Base-by-base conservation (phyloP, 352 stramenopile genomes). In the Phytophthora sp. region DNA sequence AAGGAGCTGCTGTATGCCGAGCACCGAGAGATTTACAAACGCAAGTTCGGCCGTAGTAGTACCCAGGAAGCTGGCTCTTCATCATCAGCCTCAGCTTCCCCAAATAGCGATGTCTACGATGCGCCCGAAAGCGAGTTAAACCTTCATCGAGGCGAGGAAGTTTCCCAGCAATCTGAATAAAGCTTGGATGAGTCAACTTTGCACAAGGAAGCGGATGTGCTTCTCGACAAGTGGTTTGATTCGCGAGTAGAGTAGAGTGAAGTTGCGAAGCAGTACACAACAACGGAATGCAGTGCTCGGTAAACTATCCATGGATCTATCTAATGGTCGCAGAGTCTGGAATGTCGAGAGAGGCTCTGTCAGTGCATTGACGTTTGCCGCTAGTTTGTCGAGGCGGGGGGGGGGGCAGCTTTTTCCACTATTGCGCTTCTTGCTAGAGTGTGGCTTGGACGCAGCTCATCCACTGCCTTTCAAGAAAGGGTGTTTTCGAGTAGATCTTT, bases 401-500 rank as follows among this genome's bases (percentile, higher is more conserved):
- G 38, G 5, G 20, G 39, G 1, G 6, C 37, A 59, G 27, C 20
- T 10, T 50, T 34, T 13, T 24, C 51, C 5, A 46, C 37, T 5
- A 34, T 59, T 20, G 24, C 38, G 11, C 45, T 39, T 26, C 51
- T 50, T 23, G 51, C 35, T 5, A 24, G 35, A 1, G 24, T 56
- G 11, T 53, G 45, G 45, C 3, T 34, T 26, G 15, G 42, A 17
- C 17, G 13, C 17, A 13, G 10, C 6, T 45, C 13, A 17, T 53
- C 45, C 5, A 53, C 45, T 15, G 45, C 45, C 7, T 53, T 53
- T 15, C 45, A 53, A 37, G 49, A 46, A 28, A 30, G 49, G 7
- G 49, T 56, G 6, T 56, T 56, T 37, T 56, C 34, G 10, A 46
- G 34, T n/a, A 34, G 49, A 5, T 46, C 34, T 4, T 56, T 56